phyloP scores from a whole-genome alignment of 441 rosid genomes.

The Kokia cookei region DNA sequence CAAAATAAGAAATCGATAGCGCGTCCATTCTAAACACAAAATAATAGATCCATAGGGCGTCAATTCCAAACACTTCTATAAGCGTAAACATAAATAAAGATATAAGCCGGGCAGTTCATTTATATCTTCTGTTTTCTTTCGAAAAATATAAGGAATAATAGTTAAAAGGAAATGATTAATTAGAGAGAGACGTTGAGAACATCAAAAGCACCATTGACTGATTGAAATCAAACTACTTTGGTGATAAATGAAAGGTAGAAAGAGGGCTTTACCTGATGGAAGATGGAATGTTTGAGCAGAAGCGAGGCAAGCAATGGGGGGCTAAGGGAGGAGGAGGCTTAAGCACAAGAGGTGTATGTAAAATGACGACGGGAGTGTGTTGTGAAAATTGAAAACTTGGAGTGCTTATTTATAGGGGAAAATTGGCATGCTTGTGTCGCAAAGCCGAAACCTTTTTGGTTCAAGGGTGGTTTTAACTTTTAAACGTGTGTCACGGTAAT shows the following conservation, averaged over 20 bases:
- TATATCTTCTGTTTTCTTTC: background rate
- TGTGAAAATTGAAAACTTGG: background rate
- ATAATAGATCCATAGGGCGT: background rate
- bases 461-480: background rate
- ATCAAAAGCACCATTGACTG: background rate
- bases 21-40: background rate
- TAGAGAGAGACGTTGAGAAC: background rate
- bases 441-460: background rate
- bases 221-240: background rate
- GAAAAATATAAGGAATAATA: background rate
- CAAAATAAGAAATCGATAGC: background rate
- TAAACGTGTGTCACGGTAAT: background rate
- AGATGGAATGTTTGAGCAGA: background rate
- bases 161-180: background rate
- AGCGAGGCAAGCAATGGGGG: background rate
- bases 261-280: background rate
- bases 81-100: background rate
- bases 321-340: background rate
- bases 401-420: background rate
- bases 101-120: background rate
- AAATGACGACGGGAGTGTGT: background rate
- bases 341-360: background rate
- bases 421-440: background rate
- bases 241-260: background rate
- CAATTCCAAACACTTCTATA: background rate